Evolutionary conservation across 768 basidiomycete species (phyloP), one percentile per base, ranked within the genome.

Genomic region (Lepiota brunneoincarnata): DNA sequence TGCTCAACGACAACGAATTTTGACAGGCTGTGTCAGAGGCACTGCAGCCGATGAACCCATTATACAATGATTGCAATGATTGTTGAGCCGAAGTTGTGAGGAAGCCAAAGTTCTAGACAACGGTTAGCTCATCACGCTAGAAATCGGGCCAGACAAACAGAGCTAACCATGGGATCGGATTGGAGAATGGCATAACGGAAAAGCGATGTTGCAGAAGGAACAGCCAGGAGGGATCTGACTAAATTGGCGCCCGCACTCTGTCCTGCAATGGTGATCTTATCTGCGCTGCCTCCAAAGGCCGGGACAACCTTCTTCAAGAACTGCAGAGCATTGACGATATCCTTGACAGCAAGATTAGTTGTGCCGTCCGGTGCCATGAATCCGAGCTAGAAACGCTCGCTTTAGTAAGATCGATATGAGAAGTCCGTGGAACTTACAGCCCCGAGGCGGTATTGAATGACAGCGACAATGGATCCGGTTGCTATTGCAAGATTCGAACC

Each of bases 391-490:
- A 57, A 51, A 51, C 20, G 61, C 34, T 7, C 26, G 18, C 55
- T 57, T 51, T 45, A 58, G 26, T 37, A 44, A 38, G 17, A 11
- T 43, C 14, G 39, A 15, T 23, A 28, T 36, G 31, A 51, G 45
- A 18, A 20, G 52, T 17, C 12, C 31, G 15, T 9, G 55, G 54
- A 39, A 73, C 86, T 59, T 65, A 91, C 83, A 55, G 81, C 81
- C 41, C 89, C 91, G n/a, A 90, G 76, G 47, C 93, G 83, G 63
- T 94, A 93, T 65, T 94, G 92, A 23, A 92, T 73, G 14, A 91
- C 84, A 6, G 84, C 86, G 15, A 94, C 89, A 51, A 94, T 85
- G 4, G 90, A 86, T 43, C 82, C 76, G 5, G 87, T 87, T 1
- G 81, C 79, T 21, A 77, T 63, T 0, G 91, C 91, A 14, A 94